Percentiles rank a stretch among this genome's conserved stretches.
phyloP scores from a whole-genome alignment of 129 eudicot genomes.

The Heracleum sosnowskyi region DNA sequence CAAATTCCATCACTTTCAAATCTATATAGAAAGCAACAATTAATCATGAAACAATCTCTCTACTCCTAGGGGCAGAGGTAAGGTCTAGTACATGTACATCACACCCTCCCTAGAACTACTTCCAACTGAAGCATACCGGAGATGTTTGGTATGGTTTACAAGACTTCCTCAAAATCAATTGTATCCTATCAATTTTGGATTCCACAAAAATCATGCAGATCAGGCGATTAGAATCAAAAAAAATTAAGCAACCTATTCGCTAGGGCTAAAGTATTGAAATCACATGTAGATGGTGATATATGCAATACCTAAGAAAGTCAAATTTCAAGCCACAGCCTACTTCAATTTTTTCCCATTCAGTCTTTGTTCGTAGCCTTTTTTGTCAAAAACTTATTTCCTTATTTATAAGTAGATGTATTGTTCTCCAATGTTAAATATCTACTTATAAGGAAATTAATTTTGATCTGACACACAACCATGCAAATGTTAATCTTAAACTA shows the following conservation, averaged over 20 bases:
- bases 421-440: not conserved
- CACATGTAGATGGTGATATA: not conserved
- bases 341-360: not conserved
- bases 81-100: not conserved
- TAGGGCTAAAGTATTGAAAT: not conserved
- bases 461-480: not conserved
- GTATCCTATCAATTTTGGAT: not conserved
- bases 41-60: not conserved
- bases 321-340: not conserved
- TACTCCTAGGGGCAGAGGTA: not conserved
- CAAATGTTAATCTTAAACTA: not conserved
- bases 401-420: not conserved
- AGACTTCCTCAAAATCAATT: not conserved
- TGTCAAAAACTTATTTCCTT: not conserved
- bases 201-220: not conserved
- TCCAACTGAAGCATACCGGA: not conserved
- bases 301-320: not conserved
- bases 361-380: not conserved
- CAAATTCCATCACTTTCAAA: too few species aligned
- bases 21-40: too few species aligned
- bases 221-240: not conserved
- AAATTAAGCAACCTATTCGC: not conserved
- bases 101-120: not conserved
- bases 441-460: not conserved
- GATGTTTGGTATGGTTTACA: not conserved